Percentiles rank a stretch among this genome's conserved stretches.
phyloP scores from a whole-genome alignment of 257 asterid species.

The Solanum pinnatisectum region DNA sequence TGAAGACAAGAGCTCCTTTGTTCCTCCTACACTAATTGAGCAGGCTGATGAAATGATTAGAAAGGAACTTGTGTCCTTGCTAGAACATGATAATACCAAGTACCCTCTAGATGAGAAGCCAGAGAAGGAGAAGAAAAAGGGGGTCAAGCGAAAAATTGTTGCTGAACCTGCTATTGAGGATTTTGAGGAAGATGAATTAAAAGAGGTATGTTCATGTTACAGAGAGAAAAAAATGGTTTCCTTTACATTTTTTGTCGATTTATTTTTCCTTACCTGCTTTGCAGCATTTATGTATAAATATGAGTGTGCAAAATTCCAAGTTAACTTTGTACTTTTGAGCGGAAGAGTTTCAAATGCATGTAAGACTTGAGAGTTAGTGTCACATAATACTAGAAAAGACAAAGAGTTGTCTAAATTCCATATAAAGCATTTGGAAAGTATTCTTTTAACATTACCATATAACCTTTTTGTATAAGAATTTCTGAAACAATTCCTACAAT shows the following conservation, averaged over 20 bases:
- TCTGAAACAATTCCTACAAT: not conserved
- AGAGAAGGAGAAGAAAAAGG: slow-evolving; percentile 78
- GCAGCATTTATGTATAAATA: not conserved
- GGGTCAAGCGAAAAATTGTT: slow-evolving; percentile 44
- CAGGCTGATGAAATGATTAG: slow-evolving; percentile 90
- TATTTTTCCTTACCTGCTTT: not conserved
- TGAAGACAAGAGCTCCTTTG: slow-evolving; percentile 91
- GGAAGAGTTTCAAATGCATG: not conserved
- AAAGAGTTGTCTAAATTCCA: not conserved
- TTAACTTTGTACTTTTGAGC: not conserved
- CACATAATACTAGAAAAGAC: not conserved
- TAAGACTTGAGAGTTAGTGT: not conserved
- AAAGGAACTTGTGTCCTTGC: slow-evolving; percentile 72
- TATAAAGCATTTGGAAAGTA: not conserved
- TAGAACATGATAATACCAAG: slow-evolving; percentile 87
- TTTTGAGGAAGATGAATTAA: slow-evolving; percentile 72
- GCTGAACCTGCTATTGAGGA: slow-evolving; percentile 60
- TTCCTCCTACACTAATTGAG: slow-evolving; percentile 84
- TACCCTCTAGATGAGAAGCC: slow-evolving; percentile 75
- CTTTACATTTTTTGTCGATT: not conserved
- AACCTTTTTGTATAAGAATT: not conserved
- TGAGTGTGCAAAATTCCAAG: not conserved
- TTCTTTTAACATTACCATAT: not conserved
- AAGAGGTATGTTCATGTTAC: slow-evolving; percentile 46
- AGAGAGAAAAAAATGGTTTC: not conserved